These are phyloP conservation scores for Emmonsiellopsis sp. DNA, from an alignment of 2,329 filamentous ascomycete species.

Conservation along the genomic window DNA sequence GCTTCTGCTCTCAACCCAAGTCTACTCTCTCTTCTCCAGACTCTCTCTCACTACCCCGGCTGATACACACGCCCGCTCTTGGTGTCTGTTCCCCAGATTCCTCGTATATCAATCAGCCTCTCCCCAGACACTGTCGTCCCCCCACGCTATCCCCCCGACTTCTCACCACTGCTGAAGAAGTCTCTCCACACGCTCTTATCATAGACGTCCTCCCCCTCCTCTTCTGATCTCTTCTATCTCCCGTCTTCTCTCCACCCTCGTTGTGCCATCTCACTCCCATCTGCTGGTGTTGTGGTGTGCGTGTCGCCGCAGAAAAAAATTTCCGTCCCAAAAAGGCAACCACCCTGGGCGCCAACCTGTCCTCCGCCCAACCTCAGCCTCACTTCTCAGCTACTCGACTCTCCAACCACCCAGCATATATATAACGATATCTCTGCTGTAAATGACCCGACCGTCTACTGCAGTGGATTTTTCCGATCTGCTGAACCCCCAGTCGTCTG, in stretches of 20 bases:
- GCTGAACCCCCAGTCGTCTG: slow-evolving; percentile 52
- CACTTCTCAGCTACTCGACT: slow-evolving; percentile 8
- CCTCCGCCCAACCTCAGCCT: background rate
- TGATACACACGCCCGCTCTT: no score
- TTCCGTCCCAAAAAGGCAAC: background rate
- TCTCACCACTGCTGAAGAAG: no score
- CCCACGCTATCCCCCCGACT: slow-evolving; percentile 16
- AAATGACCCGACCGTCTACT: slow-evolving; percentile 68
- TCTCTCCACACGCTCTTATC: no score
- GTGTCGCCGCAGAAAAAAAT: no score
- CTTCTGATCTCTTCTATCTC: no score
- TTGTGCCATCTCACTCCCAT: no score
- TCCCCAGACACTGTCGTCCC: slow-evolving; percentile 18
- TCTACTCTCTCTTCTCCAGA: slow-evolving; percentile 13
- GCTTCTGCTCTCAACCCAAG: slow-evolving; percentile 15
- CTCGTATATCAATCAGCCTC: slow-evolving; percentile 7
- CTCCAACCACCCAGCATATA: slow-evolving; percentile 9
- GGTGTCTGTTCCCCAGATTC: no score
- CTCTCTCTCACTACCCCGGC: background rate
- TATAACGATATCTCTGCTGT: slow-evolving; percentile 26
- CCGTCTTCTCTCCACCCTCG: no score
- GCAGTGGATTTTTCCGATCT: slow-evolving; percentile 69
- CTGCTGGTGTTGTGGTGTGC: no score
- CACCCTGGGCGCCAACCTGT: background rate
- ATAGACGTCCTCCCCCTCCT: no score